Percentiles rank a stretch among this genome's conserved stretches.
phyloP scores from a whole-genome alignment of 371 early-diverging fungal genomes.

The Haplosporangium sp. region DNA sequence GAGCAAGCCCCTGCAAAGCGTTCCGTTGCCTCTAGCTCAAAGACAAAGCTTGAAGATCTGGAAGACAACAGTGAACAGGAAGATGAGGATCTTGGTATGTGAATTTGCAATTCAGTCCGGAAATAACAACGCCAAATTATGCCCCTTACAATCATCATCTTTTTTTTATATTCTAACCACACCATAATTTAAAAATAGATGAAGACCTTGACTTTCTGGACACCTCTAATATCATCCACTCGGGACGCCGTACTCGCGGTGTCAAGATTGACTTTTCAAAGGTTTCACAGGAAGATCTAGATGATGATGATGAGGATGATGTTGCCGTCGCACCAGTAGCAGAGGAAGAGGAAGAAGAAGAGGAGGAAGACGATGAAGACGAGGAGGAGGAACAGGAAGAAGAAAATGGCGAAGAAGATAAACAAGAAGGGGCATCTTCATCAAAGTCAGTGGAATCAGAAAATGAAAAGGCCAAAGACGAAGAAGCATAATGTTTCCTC shows the following conservation, averaged over 20 bases:
- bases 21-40: conserved; percentile 33
- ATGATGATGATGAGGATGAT: conserved; percentile 64
- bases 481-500: background rate
- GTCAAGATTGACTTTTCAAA: conserved; percentile 76
- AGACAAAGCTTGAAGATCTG: conserved; percentile 17
- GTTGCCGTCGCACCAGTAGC: conserved; percentile 18
- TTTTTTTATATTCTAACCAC: background rate
- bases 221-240: conserved; percentile 69
- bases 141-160: background rate
- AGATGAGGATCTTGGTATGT: conserved; percentile 53
- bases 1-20: conserved; percentile 23
- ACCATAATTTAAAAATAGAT: conserved; percentile 46
- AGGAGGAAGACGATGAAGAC: conserved; percentile 31
- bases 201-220: conserved; percentile 73
- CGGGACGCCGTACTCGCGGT: conserved; percentile 78
- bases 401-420: conserved; percentile 7
- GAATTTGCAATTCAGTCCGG: background rate
- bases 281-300: conserved; percentile 70
- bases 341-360: conserved; percentile 26
- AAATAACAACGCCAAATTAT: too few relatives aligned
- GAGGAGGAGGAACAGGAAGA: conserved; percentile 36
- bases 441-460: background rate
- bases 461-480: background rate
- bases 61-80: conserved; percentile 47
- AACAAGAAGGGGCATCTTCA: conserved; percentile 6